Conservation (phyloP, 2,329 filamentous ascomycete genomes). For the Didymella lethalis region DNA sequence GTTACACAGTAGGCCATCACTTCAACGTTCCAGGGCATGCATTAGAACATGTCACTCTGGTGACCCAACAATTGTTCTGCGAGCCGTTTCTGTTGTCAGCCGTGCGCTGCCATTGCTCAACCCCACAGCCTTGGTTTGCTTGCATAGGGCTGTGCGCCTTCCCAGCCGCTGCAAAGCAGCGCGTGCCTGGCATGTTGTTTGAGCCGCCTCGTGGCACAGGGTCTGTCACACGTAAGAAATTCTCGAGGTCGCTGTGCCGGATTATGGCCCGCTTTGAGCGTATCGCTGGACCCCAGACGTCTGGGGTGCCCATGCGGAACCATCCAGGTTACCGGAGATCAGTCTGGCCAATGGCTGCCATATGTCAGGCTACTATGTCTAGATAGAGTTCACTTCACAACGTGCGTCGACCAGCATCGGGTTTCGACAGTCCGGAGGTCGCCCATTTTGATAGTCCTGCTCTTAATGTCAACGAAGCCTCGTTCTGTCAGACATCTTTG, state of each 20-base stretch:
- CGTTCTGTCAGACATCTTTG: slow-evolving; percentile 10
- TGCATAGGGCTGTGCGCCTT: background rate
- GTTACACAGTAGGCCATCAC: background rate
- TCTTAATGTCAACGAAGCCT: slow-evolving; percentile 28
- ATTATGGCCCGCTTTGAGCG: slow-evolving; percentile 16
- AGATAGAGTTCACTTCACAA: slow-evolving; percentile 27
- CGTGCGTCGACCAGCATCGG: slow-evolving; percentile 22
- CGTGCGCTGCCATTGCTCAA: background rate
- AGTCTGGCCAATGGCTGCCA: slow-evolving; percentile 22
- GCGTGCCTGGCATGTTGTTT: slow-evolving; percentile 4
- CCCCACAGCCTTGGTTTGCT: background rate
- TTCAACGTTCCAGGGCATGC: background rate
- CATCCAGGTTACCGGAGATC: slow-evolving; percentile 22
- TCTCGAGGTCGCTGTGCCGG: slow-evolving; percentile 19
- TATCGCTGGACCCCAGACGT: slow-evolving; percentile 32
- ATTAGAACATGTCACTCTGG: background rate
- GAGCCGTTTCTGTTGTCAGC: background rate
- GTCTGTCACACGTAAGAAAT: slow-evolving; percentile 17
- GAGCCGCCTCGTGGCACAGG: slow-evolving; percentile 16
- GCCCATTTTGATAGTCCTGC: slow-evolving; percentile 7
- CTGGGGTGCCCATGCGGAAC: slow-evolving; percentile 30
- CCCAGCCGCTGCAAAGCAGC: background rate
- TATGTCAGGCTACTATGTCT: slow-evolving; percentile 4
- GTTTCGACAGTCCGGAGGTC: slow-evolving; percentile 19
- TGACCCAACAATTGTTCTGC: background rate